A percentile compares a stretch with the other conserved stretches of the same genome.
Conservation (phyloP, 495 filamentous ascomycete species). For the Aspergillus bridgeri region DNA sequence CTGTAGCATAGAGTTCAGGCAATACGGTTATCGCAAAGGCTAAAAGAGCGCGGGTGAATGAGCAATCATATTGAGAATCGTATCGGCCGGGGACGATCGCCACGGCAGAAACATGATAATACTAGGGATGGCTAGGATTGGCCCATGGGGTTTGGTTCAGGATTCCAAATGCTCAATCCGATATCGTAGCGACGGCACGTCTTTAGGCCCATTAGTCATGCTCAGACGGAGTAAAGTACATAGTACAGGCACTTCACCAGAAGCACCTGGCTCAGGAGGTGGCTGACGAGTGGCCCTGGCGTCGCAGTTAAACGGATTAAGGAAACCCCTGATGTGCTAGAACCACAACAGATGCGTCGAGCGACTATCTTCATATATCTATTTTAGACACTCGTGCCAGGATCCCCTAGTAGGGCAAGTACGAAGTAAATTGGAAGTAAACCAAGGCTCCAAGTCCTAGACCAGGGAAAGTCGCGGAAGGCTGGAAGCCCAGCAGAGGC, state of each 20-base stretch:
- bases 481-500: not conserved
- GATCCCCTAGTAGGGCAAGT: too few relatives aligned
- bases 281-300: constrained; percentile 16
- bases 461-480: not conserved
- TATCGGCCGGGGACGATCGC: not conserved
- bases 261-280: constrained; percentile 18
- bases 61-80: not conserved
- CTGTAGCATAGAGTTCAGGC: not conserved
- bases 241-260: too few relatives aligned
- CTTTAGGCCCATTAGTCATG: not conserved
- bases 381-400: constrained; percentile 4
- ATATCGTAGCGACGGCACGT: not conserved
- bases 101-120: not conserved
- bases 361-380: constrained; percentile 5
- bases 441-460: too few relatives aligned
- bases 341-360: not conserved
- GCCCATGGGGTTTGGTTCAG: too few relatives aligned
- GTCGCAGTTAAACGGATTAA: constrained; percentile 5
- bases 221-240: too few relatives aligned
- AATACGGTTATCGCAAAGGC: not conserved
- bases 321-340: constrained; percentile 4
- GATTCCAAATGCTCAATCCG: not conserved
- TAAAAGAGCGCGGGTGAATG: not conserved
- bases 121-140: not conserved
- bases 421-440: not conserved